Conservation (phyloP, 495 filamentous ascomycete species). For the Xylaria castorea region DNA sequence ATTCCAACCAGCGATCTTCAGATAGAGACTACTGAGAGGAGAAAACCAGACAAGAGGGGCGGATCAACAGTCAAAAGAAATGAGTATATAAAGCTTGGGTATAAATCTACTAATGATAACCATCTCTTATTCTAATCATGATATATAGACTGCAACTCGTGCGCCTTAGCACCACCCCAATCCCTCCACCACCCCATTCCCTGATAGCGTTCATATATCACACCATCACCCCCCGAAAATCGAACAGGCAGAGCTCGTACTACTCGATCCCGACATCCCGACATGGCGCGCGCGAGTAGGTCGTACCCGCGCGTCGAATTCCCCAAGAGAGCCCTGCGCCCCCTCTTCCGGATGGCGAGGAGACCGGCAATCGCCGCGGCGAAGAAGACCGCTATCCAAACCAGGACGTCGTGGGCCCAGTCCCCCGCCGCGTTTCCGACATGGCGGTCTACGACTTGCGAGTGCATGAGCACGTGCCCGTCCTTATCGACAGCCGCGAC, state of each 20-base stretch:
- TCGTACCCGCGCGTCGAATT: slow-evolving; percentile 15
- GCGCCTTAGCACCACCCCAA: slow-evolving; percentile 24
- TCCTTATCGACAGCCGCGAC: slow-evolving; percentile 29
- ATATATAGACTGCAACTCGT: slow-evolving; percentile 28
- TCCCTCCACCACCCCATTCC: slow-evolving; percentile 3
- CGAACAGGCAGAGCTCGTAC: background rate
- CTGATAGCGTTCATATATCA: background rate
- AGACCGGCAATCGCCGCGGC: background rate
- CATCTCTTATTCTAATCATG: background rate
- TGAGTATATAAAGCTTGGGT: slow-evolving; percentile 2
- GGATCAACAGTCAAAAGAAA: too few relatives aligned
- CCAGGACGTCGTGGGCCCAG: background rate
- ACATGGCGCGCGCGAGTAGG: background rate
- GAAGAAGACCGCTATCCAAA: background rate
- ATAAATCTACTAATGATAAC: background rate
- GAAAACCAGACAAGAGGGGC: too few relatives aligned
- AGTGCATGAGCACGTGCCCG: slow-evolving; percentile 28
- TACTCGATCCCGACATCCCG: background rate
- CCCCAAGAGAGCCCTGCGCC: slow-evolving; percentile 9
- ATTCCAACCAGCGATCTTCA: background rate
- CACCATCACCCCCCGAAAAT: background rate
- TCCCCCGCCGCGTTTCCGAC: slow-evolving; percentile 10
- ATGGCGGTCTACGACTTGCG: slow-evolving; percentile 27
- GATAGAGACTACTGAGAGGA: too few relatives aligned
- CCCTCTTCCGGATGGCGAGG: slow-evolving; percentile 13